A percentile compares a stretch with the other conserved stretches of the same genome.
Conservation (phyloP, 495 filamentous ascomycete species). For the Aspergillus leporis region DNA sequence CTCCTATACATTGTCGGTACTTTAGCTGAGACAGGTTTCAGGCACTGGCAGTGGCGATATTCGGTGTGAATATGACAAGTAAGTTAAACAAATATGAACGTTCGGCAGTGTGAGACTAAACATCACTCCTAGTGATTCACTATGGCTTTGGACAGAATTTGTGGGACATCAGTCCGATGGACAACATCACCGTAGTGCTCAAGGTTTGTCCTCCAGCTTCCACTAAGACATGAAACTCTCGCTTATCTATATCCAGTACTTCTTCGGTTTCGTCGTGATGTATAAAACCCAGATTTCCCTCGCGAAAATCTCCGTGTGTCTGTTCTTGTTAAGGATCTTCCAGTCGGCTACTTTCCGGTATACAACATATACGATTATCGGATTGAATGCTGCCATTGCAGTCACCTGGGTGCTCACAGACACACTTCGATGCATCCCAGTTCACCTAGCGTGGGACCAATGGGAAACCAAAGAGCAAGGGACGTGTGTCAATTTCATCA, state of each 20-base stretch:
- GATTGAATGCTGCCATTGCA: slow-evolving; percentile 30
- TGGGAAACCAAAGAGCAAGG: slow-evolving; percentile 28
- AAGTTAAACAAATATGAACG: background rate
- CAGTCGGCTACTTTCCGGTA: slow-evolving; percentile 34
- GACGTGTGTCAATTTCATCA: slow-evolving; percentile 30
- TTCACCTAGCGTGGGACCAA: slow-evolving; percentile 33
- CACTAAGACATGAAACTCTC: background rate
- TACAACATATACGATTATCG: slow-evolving; percentile 33
- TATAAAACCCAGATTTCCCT: slow-evolving; percentile 40
- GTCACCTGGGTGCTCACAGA: slow-evolving; percentile 33
- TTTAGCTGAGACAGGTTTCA: slow-evolving; percentile 13
- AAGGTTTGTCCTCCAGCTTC: slow-evolving; percentile 16
- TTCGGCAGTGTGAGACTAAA: background rate
- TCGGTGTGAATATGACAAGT: slow-evolving; percentile 21
- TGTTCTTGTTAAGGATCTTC: slow-evolving; percentile 48
- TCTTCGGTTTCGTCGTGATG: slow-evolving; percentile 29
- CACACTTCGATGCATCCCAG: slow-evolving; percentile 35
- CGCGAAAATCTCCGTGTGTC: slow-evolving; percentile 52
- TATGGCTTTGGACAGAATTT: slow-evolving; percentile 32
- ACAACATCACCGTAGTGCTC: slow-evolving; percentile 27
- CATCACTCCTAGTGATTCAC: slow-evolving; percentile 26
- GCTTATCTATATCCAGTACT: slow-evolving; percentile 12
- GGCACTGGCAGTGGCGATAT: slow-evolving; percentile 24
- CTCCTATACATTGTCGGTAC: background rate
- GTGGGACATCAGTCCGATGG: slow-evolving; percentile 28